These are phyloP conservation scores for Polytrichum formosum DNA, from an alignment of 225 moss, liverwort and hornwort species.

Conservation along the genomic window DNA sequence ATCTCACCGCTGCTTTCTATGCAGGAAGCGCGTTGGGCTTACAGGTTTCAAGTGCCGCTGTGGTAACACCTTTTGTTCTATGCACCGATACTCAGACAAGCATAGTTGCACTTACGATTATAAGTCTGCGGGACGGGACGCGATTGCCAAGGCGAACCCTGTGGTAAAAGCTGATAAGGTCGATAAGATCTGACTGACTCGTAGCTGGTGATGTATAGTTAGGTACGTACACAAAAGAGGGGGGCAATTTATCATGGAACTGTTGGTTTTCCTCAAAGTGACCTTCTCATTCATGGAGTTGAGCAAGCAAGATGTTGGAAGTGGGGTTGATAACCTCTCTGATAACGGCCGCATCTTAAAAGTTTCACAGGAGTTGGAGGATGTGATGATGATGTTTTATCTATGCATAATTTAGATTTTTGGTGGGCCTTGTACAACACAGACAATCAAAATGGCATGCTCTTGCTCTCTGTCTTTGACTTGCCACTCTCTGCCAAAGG, in stretches of 20 bases:
- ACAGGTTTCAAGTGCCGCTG: slow-evolving; percentile 94
- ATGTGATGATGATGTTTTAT: slow-evolving; percentile 30
- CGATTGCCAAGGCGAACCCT: slow-evolving; percentile 89
- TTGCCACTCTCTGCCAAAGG: slow-evolving; percentile 4
- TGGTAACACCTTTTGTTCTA: slow-evolving; percentile 72
- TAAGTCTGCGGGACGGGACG: slow-evolving; percentile 80
- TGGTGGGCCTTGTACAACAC: slow-evolving; percentile 37
- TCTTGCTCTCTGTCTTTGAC: slow-evolving; percentile 8
- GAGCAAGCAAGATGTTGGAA: slow-evolving; percentile 12
- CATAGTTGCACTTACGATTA: slow-evolving; percentile 87
- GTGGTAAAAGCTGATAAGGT: slow-evolving; percentile 90
- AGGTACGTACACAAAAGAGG: too few species aligned
- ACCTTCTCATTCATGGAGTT: slow-evolving; percentile 32
- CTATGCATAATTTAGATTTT: slow-evolving; percentile 35
- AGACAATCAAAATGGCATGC: slow-evolving; percentile 14
- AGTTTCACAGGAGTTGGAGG: slow-evolving; percentile 32
- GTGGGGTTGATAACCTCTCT: too few species aligned
- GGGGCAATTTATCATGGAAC: slow-evolving; percentile 21
- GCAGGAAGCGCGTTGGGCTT: slow-evolving; percentile 88
- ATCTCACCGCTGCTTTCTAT: slow-evolving; percentile 68
- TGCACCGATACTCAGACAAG: slow-evolving; percentile 86
- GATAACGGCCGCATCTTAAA: slow-evolving; percentile 9
- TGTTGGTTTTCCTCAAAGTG: slow-evolving; percentile 23
- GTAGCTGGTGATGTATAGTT: not conserved
- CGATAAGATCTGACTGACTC: slow-evolving; percentile 62